A percentile compares a stretch with the other conserved stretches of the same genome.
Conservation (phyloP, 345 rosid genomes). For the Salix brachista region DNA sequence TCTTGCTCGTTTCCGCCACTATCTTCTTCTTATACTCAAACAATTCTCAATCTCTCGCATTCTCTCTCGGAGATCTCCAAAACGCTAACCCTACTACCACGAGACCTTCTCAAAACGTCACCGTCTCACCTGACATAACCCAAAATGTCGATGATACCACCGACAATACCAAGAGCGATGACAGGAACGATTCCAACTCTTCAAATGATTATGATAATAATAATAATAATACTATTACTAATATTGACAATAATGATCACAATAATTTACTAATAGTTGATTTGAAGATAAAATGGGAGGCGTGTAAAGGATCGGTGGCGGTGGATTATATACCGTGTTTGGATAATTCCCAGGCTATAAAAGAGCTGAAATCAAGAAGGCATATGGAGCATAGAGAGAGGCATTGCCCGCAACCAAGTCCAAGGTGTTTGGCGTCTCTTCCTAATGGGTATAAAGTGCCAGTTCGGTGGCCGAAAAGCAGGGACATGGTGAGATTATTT, state of each 20-base stretch:
- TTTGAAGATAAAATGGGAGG: constrained; percentile 39
- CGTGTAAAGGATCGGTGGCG: constrained; percentile 43
- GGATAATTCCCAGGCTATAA: constrained; percentile 61
- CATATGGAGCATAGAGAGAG: constrained; percentile 93
- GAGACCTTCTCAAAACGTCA: constrained; percentile 5
- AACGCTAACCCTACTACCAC: constrained; percentile 16
- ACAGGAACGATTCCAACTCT: neutral
- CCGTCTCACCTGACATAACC: constrained; percentile 9
- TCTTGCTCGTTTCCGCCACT: constrained; percentile 38
- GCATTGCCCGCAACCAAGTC: constrained; percentile 69
- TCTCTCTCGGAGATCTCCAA: constrained; percentile 34
- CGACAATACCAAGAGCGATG: neutral
- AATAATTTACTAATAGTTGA: neutral
- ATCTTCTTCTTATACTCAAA: constrained; percentile 37
- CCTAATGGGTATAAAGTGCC: constrained; percentile 64
- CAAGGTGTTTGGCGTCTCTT: constrained; percentile 68
- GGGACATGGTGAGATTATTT: constrained; percentile 87
- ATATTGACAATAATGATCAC: neutral
- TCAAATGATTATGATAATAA: neutral
- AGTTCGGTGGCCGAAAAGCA: constrained; percentile 86
- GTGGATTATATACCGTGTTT: constrained; percentile 81
- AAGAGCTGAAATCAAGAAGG: constrained; percentile 54
- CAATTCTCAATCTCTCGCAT: constrained; percentile 25
- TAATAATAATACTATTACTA: neutral
- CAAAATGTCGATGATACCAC: no score